These are phyloP conservation scores for Rhodomyrtus psidioides DNA, from an alignment of 441 rosid genomes.

Conservation along the genomic window DNA sequence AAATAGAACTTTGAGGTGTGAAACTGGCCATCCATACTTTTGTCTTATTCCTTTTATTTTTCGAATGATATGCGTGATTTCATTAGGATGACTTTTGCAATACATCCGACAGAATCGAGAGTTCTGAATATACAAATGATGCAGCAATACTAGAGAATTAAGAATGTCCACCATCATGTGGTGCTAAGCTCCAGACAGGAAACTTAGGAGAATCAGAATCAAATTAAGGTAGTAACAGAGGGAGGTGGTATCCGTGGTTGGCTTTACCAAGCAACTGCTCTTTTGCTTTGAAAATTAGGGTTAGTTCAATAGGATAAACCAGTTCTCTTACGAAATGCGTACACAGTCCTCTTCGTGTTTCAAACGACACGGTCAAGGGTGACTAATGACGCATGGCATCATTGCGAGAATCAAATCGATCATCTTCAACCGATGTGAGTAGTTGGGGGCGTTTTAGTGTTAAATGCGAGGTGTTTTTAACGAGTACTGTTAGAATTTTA, in stretches of 20 bases:
- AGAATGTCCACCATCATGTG: background rate
- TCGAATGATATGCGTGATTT: background rate
- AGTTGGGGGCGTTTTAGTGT: background rate
- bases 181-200: too few species aligned
- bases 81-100: background rate
- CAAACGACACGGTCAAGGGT: too few species aligned
- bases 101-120: background rate
- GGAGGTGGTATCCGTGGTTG: too few species aligned
- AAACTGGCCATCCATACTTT: background rate
- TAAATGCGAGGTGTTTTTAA: background rate
- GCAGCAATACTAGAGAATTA: background rate
- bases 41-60: background rate
- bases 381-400: background rate
- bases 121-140: background rate
- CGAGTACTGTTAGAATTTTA: background rate
- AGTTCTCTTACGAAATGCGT: too few species aligned
- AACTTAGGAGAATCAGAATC: too few species aligned
- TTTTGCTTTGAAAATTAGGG: too few species aligned
- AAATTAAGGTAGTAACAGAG: too few species aligned
- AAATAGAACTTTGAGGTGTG: background rate
- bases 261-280: too few species aligned
- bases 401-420: background rate
- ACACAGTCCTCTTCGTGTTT: too few species aligned
- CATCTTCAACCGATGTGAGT: background rate
- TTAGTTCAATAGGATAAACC: too few species aligned